Conservation (phyloP, 495 filamentous ascomycete genomes). For the Xylaria acuta region DNA sequence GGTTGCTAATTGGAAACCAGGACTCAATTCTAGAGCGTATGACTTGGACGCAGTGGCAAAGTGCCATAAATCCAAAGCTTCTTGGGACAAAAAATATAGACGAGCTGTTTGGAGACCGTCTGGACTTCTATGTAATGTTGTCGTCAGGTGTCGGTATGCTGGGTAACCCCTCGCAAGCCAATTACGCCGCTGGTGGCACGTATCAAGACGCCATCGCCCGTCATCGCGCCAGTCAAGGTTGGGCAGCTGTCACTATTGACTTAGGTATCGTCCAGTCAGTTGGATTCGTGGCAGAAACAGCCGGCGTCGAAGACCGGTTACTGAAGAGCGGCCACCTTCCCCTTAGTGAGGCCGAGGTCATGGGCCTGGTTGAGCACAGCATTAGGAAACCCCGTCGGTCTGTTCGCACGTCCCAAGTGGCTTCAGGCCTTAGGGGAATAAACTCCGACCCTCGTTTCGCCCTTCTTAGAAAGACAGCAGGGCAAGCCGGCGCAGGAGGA, state of each 20-base stretch:
- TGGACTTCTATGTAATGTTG: slow-evolving; percentile 61
- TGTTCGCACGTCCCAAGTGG: not conserved
- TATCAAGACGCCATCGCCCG: slow-evolving; percentile 47
- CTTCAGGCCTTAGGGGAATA: not conserved
- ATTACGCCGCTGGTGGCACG: slow-evolving; percentile 56
- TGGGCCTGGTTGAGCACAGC: not conserved
- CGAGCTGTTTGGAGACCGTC: slow-evolving; percentile 35
- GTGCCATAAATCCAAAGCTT: slow-evolving; percentile 51
- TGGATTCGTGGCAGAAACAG: slow-evolving; percentile 32
- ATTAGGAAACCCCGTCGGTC: not conserved
- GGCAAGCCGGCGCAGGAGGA: too few relatives aligned
- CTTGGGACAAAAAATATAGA: slow-evolving; percentile 58
- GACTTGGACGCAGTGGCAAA: slow-evolving; percentile 47
- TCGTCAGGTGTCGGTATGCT: slow-evolving; percentile 57
- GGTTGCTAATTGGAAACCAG: too few relatives aligned
- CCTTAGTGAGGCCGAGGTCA: not conserved
- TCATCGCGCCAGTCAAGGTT: slow-evolving; percentile 36
- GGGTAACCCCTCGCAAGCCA: slow-evolving; percentile 52
- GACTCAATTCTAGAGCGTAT: slow-evolving; percentile 58
- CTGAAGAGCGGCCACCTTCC: not conserved
- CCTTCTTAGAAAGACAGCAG: too few relatives aligned
- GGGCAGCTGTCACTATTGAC: slow-evolving; percentile 53
- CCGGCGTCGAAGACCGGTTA: not conserved
- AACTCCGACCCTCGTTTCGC: too few relatives aligned
- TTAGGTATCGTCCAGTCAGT: slow-evolving; percentile 51